Base-by-base conservation (phyloP, 2,329 filamentous ascomycete genomes). In the Gaeumannomyces tritici region DNA sequence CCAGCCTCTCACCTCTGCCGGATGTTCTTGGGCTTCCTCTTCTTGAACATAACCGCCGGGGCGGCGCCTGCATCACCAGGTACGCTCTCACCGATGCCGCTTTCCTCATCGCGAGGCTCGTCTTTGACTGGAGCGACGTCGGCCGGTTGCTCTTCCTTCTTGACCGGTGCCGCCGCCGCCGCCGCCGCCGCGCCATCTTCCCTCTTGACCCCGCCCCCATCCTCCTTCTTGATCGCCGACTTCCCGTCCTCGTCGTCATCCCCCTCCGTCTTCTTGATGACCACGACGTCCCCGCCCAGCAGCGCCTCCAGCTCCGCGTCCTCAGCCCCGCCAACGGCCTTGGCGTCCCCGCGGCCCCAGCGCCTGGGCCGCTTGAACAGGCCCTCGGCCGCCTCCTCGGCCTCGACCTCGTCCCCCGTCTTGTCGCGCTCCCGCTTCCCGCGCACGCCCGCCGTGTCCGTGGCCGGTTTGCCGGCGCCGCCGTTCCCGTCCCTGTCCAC, bases 21-120 rank as follows among this genome's bases (percentile, higher is more conserved):
- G 47, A 86, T 79, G 60, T 80, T 83, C 77, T 86, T 89, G 18
- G 85, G 79, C 70, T 91, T 93, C 62, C 90, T 79, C 76, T 92
- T 93, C 76, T 93, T 93, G 75, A 93, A 95, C 3, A 91, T 77
- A 2, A 91, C 81, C 3, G 82, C 79, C 13, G 77, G 70, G 3
- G 71, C 66, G 12, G 67, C 69, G 8, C 31, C 57, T 56, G 73
- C 69, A 2, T 69, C 67, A 31, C 71, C 71, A 4, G 63, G 62
- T 15, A 74, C 73, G 1, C 67, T 64, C 62, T 71, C 71, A 3
- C 66, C 63, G 18, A 67, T 58, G 6, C 51, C 65, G 42, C 42
- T 21, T 7, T 3, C 42, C 42, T 51, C 42, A 24, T 68, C 67
- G 27, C 65, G 64, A n/a, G 68, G 65, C n/a, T 63, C 58, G 63